Conservation (phyloP, 257 asterid species). For the Eucommia ulmoides region DNA sequence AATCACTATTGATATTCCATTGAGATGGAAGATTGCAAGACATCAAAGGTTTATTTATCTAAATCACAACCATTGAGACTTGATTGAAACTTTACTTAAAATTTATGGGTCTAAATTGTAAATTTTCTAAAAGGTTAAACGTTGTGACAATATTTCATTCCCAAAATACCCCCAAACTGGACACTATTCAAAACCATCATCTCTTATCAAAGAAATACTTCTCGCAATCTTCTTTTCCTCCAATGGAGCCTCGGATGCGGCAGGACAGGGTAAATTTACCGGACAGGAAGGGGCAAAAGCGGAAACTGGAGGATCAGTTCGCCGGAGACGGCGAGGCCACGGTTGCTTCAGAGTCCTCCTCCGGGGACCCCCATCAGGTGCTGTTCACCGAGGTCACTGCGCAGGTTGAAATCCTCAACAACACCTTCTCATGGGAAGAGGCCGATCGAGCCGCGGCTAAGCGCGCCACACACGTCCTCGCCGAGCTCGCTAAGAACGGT, state of each 20-base stretch:
- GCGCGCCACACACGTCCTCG: constrained; percentile 52
- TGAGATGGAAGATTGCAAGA: too few species aligned
- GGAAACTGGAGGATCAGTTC: constrained; percentile 56
- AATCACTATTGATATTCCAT: too few species aligned
- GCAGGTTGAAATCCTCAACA: constrained; percentile 61
- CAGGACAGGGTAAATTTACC: constrained; percentile 27
- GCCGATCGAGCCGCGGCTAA: constrained; percentile 49
- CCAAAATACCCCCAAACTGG: constrained; percentile 36
- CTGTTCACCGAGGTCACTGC: constrained; percentile 42
- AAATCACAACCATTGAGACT: too few species aligned
- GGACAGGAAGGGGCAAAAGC: constrained; percentile 60
- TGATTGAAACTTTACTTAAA: too few species aligned
- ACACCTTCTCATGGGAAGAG: constrained; percentile 27
- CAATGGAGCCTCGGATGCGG: constrained; percentile 70
- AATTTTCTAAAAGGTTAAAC: too few species aligned
- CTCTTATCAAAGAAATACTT: background rate
- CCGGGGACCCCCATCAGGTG: constrained; percentile 53
- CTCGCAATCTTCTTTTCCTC: constrained; percentile 15
- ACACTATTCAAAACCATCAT: constrained; percentile 8
- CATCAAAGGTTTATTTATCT: too few species aligned
- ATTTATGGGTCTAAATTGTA: too few species aligned
- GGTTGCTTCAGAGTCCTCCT: constrained; percentile 19
- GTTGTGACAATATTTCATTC: too few species aligned
- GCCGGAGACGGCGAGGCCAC: constrained; percentile 50
- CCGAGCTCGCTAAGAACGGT: constrained; percentile 74